Base-by-base conservation (phyloP, 805 yeast species). In the Candida xiaguanensis region DNA sequence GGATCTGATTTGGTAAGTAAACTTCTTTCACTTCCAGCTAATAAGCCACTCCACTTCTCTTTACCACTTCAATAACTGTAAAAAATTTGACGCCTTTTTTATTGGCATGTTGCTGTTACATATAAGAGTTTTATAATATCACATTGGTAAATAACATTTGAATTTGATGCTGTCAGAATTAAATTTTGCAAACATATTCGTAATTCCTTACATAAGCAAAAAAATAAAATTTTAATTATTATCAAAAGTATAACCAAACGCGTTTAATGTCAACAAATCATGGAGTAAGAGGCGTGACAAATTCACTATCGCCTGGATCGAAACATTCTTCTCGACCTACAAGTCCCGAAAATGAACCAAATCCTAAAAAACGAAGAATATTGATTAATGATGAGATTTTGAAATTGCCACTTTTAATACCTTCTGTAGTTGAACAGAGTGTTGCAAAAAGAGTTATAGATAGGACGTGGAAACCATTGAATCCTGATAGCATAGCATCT, bases 381-480 rank as follows among this genome's bases (percentile, higher is more conserved):
- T 13, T 27, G 5, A 35, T 35, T 16, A 11, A 34, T 25, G 36
- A 34, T 18, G 30, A 34, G 14, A 25, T 34, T 9, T 17, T 34
- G 23, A 27, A 34, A 20, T 12, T 15, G 12, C 38, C 32, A 8
- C 26, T 22, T 6, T 24, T 35, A 13, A 4, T 14, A 12, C 3
- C 5, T n/a, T 20, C 14, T 23, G 15, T 3, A 26, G 20, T 46
- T 27, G 43, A 43, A 26, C 41, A 44, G 29, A 40, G 41, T 29
- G 45, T 62, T 2, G 46, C 61, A 5, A 59, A 58, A 2, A 55
- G 48, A 27, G 14, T 56, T 3, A 59, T 61, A 9, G 64, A 60
- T 17, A 43, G 43, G 25, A 46, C 56, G 13, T 63, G 69, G 69
- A 57, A 55, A 36, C 57, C 60, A 1, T 37, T 63, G 12, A 56